These are phyloP conservation scores for Colletotrichum lindemuthianum DNA, from an alignment of 2,329 filamentous ascomycete species.

Conservation along the genomic window DNA sequence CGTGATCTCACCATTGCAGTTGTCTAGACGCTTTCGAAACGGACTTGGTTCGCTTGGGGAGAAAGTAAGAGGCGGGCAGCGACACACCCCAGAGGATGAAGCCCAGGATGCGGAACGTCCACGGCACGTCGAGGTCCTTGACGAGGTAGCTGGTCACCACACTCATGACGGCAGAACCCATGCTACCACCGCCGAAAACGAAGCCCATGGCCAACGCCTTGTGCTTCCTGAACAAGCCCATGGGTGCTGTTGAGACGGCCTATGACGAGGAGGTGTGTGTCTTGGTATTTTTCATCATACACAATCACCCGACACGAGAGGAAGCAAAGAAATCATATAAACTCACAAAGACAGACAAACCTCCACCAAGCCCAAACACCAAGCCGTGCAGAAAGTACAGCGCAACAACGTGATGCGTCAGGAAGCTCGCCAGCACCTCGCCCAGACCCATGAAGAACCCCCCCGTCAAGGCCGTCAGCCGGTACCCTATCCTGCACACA, in stretches of 20 bases:
- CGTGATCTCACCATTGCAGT: conserved; percentile 40
- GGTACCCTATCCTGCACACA: conserved; percentile 39
- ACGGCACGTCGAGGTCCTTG: conserved; percentile 38
- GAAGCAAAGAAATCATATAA: conserved; percentile 30
- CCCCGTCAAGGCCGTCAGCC: conserved; percentile 38
- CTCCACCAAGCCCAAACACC: conserved; percentile 41
- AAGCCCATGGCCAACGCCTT: conserved; percentile 42
- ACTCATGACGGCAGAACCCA: conserved; percentile 42
- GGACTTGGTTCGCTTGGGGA: conserved; percentile 3
- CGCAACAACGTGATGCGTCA: conserved; percentile 37
- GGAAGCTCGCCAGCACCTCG: conserved; percentile 42
- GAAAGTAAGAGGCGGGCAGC: conserved; percentile 41
- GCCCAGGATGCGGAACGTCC: conserved; percentile 42
- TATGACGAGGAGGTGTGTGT: conserved; percentile 23
- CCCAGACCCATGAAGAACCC: conserved; percentile 41
- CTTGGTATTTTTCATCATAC: too few relatives aligned
- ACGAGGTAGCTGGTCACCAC: conserved; percentile 40
- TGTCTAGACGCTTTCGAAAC: conserved; percentile 16
- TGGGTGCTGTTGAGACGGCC: conserved; percentile 42
- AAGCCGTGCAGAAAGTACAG: conserved; percentile 42
- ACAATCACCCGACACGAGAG: not conserved
- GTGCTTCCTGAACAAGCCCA: conserved; percentile 41
- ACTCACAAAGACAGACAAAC: conserved; percentile 41
- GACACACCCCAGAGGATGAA: conserved; percentile 42
- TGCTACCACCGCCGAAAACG: conserved; percentile 42